These are phyloP conservation scores for Aegilops longissima DNA, from an alignment of 176 grass and related monocot genomes.

Conservation along the genomic window DNA sequence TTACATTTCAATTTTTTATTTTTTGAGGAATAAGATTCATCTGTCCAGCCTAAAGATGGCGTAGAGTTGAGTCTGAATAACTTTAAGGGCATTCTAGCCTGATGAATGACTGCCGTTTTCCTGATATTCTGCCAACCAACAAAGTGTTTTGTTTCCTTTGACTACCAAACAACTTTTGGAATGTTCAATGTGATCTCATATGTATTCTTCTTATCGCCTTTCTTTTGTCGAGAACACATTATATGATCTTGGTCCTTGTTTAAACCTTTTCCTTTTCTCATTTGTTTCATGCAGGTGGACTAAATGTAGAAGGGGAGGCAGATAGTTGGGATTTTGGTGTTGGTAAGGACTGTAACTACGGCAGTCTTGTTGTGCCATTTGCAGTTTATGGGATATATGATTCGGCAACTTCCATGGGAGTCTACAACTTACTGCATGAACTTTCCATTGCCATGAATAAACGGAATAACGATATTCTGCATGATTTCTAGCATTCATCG, in stretches of 20 bases:
- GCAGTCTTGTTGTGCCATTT: neutral
- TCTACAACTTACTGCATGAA: neutral
- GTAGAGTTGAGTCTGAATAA: neutral
- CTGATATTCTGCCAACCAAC: neutral
- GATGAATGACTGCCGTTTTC: neutral
- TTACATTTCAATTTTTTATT: neutral
- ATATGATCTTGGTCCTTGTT: neutral
- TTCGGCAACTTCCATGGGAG: neutral
- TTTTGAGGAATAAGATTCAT: neutral
- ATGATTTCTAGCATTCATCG: neutral
- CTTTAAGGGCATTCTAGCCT: neutral
- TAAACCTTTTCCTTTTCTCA: slow-evolving; percentile 12
- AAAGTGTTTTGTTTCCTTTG: neutral
- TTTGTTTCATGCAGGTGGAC: slow-evolving; percentile 64
- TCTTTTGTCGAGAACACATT: neutral
- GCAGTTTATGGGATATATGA: neutral
- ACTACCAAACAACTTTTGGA: neutral
- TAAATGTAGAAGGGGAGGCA: slow-evolving; percentile 86
- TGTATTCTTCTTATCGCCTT: neutral
- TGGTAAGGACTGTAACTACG: slow-evolving; percentile 49
- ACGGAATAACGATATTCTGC: neutral
- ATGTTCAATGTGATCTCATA: neutral
- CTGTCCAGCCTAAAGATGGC: neutral
- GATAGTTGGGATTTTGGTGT: slow-evolving; percentile 95
- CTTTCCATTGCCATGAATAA: neutral